These are phyloP conservation scores for Exophiala oligosperma DNA, from an alignment of 2,329 filamentous ascomycete genomes.

Conservation along the genomic window DNA sequence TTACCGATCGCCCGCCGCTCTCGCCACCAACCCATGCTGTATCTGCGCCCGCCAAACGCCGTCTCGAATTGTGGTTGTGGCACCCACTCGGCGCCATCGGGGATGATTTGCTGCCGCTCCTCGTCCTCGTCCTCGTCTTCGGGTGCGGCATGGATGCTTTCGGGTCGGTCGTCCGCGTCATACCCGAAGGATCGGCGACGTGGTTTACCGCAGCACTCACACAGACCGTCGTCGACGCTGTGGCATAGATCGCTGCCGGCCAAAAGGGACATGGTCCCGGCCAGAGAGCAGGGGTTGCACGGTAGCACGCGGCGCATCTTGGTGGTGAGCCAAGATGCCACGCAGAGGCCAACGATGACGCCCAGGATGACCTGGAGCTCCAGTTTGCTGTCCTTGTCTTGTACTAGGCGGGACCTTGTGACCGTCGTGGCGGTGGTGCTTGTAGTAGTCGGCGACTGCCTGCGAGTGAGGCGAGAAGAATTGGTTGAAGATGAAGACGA, in stretches of 20 bases:
- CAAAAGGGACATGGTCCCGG: slow-evolving; percentile 28
- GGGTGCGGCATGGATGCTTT: slow-evolving; percentile 20
- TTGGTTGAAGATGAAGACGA: neutral
- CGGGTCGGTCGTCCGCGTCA: slow-evolving; percentile 9
- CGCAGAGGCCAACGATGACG: slow-evolving; percentile 18
- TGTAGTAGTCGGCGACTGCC: slow-evolving; percentile 8
- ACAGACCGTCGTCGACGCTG: slow-evolving; percentile 23
- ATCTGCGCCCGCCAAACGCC: slow-evolving; percentile 23
- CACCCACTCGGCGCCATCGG: slow-evolving; percentile 27
- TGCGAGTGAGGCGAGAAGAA: slow-evolving; percentile 6
- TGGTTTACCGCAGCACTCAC: slow-evolving; percentile 30
- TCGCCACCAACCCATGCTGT: slow-evolving; percentile 30
- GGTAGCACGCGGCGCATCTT: slow-evolving; percentile 28
- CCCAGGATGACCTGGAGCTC: slow-evolving; percentile 28
- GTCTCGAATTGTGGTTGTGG: slow-evolving; percentile 15
- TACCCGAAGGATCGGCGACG: slow-evolving; percentile 22
- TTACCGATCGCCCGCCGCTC: slow-evolving; percentile 19
- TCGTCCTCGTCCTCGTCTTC: slow-evolving; percentile 20
- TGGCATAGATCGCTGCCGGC: slow-evolving; percentile 29
- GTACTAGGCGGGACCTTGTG: slow-evolving; percentile 25
- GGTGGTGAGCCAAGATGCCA: slow-evolving; percentile 23
- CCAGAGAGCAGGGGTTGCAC: slow-evolving; percentile 27
- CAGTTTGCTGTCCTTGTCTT: slow-evolving; percentile 25
- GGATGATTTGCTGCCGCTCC: slow-evolving; percentile 22
- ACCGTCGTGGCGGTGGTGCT: slow-evolving; percentile 19